Conservation (phyloP, 768 basidiomycete species). For the Suillus clintonianus region DNA sequence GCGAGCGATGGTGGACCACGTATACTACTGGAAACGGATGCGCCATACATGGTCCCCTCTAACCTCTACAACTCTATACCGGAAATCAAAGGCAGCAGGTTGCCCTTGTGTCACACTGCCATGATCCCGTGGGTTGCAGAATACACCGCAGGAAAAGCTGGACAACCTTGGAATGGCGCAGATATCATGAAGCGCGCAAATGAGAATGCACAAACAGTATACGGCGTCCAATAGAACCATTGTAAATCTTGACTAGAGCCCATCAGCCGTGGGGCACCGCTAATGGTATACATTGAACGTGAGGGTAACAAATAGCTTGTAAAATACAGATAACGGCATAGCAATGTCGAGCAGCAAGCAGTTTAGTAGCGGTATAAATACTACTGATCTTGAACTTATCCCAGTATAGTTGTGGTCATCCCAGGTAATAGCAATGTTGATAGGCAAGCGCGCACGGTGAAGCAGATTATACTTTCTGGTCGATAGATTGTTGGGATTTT, state of each 20-base stretch:
- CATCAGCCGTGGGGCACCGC: background rate
- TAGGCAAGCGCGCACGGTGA: background rate
- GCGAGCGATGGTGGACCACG: constrained; percentile 34
- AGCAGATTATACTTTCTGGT: constrained; percentile 9
- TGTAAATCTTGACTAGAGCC: background rate
- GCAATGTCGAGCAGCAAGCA: background rate
- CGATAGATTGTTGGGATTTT: constrained; percentile 4
- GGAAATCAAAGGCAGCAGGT: constrained; percentile 47
- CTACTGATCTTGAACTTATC: background rate
- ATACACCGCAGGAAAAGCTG: constrained; percentile 56
- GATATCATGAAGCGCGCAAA: constrained; percentile 61
- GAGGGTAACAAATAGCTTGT: background rate
- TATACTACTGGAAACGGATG: constrained; percentile 75
- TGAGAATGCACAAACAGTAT: constrained; percentile 64
- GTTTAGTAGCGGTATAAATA: background rate
- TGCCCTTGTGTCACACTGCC: constrained; percentile 74
- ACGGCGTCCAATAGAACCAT: constrained; percentile 39
- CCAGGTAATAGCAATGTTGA: background rate
- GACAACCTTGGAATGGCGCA: constrained; percentile 51
- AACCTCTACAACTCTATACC: constrained; percentile 66
- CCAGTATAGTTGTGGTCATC: background rate
- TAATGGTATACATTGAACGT: constrained; percentile 3
- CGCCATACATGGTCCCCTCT: constrained; percentile 83
- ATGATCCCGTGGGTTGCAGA: constrained; percentile 89
- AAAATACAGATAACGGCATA: background rate